Evolutionary conservation across 192 early-diverging fungal genomes (phyloP).

Genomic region (Obelidium mucronatum): DNA sequence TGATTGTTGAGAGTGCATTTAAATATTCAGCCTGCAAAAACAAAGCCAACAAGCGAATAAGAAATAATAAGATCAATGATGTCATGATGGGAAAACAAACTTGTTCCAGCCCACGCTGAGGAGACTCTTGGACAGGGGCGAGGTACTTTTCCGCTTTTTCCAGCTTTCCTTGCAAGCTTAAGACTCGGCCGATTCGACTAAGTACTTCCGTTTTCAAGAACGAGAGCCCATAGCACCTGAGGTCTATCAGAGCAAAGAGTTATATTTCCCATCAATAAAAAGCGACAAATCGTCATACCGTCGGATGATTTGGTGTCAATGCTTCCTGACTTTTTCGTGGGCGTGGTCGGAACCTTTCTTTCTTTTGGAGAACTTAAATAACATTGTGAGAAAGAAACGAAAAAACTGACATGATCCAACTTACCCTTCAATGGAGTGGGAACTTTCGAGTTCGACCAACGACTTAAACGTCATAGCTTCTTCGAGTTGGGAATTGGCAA

Average conservation of each 20-base stretch:
- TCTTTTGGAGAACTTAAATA: too few relatives aligned
- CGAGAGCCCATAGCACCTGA: conserved; percentile 54
- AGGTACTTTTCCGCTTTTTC: conserved; percentile 47
- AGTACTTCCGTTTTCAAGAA: conserved; percentile 52
- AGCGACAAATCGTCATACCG: background rate
- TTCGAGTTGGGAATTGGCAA: conserved; percentile 55
- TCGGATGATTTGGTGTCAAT: too few relatives aligned
- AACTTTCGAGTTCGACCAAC: too few relatives aligned
- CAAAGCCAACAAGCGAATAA: background rate
- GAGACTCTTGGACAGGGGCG: conserved; percentile 7
- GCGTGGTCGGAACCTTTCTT: too few relatives aligned
- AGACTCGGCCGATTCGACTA: conserved; percentile 41
- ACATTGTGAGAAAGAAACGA: too few relatives aligned
- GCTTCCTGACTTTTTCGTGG: too few relatives aligned
- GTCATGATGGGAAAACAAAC: too few relatives aligned
- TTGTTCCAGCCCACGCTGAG: conserved; percentile 47
- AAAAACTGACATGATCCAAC: too few relatives aligned
- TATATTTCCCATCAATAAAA: too few relatives aligned
- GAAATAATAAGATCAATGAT: background rate
- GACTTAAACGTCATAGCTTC: conserved; percentile 59
- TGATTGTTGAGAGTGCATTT: conserved; percentile 31
- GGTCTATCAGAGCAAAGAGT: too few relatives aligned
- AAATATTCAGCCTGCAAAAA: conserved; percentile 41
- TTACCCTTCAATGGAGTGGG: too few relatives aligned
- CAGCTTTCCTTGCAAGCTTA: conserved; percentile 46